These are phyloP conservation scores for Akanthomyces lecanii DNA, from an alignment of 2,329 filamentous ascomycete species.

Conservation along the genomic window DNA sequence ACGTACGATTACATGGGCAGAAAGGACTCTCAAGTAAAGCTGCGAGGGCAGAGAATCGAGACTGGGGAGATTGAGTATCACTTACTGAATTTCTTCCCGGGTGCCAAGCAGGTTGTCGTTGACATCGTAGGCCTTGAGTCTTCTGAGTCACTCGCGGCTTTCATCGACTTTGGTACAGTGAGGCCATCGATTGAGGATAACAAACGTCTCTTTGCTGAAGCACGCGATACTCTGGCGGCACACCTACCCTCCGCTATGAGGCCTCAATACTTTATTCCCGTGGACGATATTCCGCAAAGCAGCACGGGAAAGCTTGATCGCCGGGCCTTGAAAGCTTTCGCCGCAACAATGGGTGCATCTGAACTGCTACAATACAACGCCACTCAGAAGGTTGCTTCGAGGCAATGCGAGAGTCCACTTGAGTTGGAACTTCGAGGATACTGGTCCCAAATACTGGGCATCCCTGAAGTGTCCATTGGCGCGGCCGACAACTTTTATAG, in stretches of 20 bases:
- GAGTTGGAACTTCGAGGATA: slow-evolving; percentile 8
- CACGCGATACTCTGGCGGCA: not conserved
- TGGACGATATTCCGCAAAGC: not conserved
- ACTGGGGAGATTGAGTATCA: slow-evolving; percentile 23
- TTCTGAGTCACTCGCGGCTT: not conserved
- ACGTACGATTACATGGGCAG: slow-evolving; percentile 40
- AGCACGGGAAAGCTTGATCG: slow-evolving; percentile 1
- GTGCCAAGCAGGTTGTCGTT: not conserved
- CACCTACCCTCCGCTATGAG: not conserved
- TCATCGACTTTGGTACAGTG: not conserved
- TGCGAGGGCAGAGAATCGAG: slow-evolving; percentile 50
- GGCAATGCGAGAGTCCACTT: not conserved
- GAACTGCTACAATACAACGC: not conserved
- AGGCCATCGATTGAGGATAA: not conserved
- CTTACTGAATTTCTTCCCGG: not conserved
- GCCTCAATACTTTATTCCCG: not conserved
- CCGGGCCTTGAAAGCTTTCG: not conserved
- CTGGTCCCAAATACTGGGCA: slow-evolving; percentile 17
- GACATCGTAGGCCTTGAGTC: not conserved
- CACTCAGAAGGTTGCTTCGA: not conserved
- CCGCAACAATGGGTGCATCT: not conserved
- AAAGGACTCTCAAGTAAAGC: slow-evolving; percentile 50
- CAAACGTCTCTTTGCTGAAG: not conserved
- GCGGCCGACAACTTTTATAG: slow-evolving; percentile 22
- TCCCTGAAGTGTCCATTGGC: slow-evolving; percentile 18